phyloP scores from a whole-genome alignment of 2,329 filamentous ascomycete species.

The Samsoniella hepiali region DNA sequence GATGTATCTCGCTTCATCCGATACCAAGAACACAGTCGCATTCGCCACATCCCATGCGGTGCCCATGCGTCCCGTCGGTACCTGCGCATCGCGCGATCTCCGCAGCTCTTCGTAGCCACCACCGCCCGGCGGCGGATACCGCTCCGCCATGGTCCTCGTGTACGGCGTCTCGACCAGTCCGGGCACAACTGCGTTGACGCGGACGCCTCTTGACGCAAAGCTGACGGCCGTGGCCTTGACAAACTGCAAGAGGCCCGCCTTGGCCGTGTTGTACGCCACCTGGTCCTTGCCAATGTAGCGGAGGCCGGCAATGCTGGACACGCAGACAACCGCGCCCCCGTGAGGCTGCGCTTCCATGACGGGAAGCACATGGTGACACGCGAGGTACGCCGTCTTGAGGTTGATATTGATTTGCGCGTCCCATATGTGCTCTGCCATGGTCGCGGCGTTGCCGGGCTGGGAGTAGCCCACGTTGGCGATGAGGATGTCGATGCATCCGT shows the following conservation, averaged over 20 bases:
- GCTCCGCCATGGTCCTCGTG: slow-evolving; percentile 41
- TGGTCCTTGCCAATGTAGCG: slow-evolving; percentile 49
- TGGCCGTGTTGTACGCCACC: slow-evolving; percentile 51
- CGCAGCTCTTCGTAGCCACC: slow-evolving; percentile 49
- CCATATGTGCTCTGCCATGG: slow-evolving; percentile 48
- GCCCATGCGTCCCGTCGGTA: slow-evolving; percentile 58
- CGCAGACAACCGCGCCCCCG: slow-evolving; percentile 43
- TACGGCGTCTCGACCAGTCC: slow-evolving; percentile 56
- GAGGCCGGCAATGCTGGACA: slow-evolving; percentile 50
- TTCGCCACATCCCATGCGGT: slow-evolving; percentile 58
- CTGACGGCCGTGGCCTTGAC: slow-evolving; percentile 48
- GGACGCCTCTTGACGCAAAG: slow-evolving; percentile 44
- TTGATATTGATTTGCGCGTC: slow-evolving; percentile 53
- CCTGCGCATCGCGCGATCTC: slow-evolving; percentile 50
- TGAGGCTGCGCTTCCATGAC: slow-evolving; percentile 48
- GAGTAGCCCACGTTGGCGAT: slow-evolving; percentile 59
- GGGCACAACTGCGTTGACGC: slow-evolving; percentile 54
- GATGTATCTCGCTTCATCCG: slow-evolving; percentile 57
- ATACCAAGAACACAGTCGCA: slow-evolving; percentile 36
- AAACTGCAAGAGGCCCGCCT: slow-evolving; percentile 51
- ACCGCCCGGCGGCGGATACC: slow-evolving; percentile 37
- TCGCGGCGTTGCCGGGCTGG: slow-evolving; percentile 49
- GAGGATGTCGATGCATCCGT: slow-evolving; percentile 57
- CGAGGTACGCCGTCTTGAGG: slow-evolving; percentile 53
- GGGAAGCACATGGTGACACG: slow-evolving; percentile 50